Percentiles rank a stretch among this genome's conserved stretches.
Evolutionary conservation across 306 rosid species (phyloP).

Genomic region (Dryas octopetala): DNA sequence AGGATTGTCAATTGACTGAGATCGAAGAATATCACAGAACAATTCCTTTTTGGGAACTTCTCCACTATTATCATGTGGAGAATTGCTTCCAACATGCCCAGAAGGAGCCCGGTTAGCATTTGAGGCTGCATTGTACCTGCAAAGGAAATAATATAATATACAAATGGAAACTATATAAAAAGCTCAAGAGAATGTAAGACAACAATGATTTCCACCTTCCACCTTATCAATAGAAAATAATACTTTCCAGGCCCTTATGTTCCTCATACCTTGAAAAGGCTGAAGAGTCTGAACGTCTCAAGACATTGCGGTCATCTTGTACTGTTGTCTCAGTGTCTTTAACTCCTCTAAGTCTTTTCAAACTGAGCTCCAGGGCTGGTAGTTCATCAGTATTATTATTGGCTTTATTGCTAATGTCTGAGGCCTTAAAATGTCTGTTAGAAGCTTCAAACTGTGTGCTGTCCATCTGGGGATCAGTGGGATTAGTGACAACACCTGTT

Average conservation of each 20-base stretch:
- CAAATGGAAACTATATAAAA: not conserved
- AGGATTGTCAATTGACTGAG: constrained; percentile 64
- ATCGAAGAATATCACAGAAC: constrained; percentile 52
- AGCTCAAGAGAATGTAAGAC: constrained; percentile 17
- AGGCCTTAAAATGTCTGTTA: constrained; percentile 40
- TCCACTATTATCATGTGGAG: constrained; percentile 47
- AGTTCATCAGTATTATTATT: constrained; percentile 38
- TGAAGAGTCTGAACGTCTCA: constrained; percentile 73
- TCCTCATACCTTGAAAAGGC: constrained; percentile 76
- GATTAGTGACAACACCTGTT: constrained; percentile 45
- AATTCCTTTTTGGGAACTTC: constrained; percentile 54
- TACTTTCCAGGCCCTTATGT: constrained; percentile 1
- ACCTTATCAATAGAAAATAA: not conserved
- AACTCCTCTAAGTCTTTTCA: constrained; percentile 76
- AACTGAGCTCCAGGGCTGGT: constrained; percentile 69
- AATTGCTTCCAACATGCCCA: constrained; percentile 64
- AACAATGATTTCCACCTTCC: not conserved
- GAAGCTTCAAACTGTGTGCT: constrained; percentile 47
- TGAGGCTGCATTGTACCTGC: constrained; percentile 66
- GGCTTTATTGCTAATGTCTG: constrained; percentile 43
- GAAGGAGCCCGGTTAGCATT: constrained; percentile 61
- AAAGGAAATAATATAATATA: not conserved
- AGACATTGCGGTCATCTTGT: constrained; percentile 67
- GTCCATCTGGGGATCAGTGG: constrained; percentile 47
- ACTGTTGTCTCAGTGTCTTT: constrained; percentile 45